Evolutionary conservation across 305 asterid genomes (phyloP), one percentile per base, ranked within the genome.

Genomic region (Stenogyne calaminthoides): DNA sequence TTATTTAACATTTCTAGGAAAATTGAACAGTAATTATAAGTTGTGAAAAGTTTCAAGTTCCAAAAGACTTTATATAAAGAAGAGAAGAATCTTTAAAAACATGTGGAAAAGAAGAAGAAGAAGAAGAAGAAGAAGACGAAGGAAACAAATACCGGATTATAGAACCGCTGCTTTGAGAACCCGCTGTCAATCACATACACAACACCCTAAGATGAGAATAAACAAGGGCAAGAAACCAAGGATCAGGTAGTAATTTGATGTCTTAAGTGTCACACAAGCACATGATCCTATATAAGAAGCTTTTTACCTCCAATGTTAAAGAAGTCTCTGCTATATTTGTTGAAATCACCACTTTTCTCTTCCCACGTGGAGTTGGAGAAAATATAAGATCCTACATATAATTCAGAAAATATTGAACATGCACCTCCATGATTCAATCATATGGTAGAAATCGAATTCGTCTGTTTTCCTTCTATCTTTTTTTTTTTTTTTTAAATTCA

Each of bases 251-350:
- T 47, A 77, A 69, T 39, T 16, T 76, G 42, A 61, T 55, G 49
- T 3, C 58, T 2, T 67, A 44, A 60, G 54, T 52, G 9, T 39
- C 69, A 67, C 56, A 19, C 22, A 39, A 49, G 15, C 15, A 7
- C 42, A 57, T 44, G 40, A 47, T 44, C 70, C 56, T 46, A 3
- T 22, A 36, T 20, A 56, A 60, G 73, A 75, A 74, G 56, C 68
- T 20, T 70, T 77, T 77, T 84, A 90, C 99, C 88, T 95, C 99
- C 83, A 95, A 79, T n/a, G 99, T 95, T 84, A 95, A 83, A 67
- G 99, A 95, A 18, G 99, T 95, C 88, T 95, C 99, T 8, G 99
- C 98, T 83, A 95, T 92, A 81, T 95, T 95, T 61, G 99, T 95
- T 64, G 99, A 89, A 76, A 95, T 84, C 64, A 95, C 85, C 64